phyloP scores from a whole-genome alignment of 2,329 filamentous ascomycete species.

The Onygenales sp. region DNA sequence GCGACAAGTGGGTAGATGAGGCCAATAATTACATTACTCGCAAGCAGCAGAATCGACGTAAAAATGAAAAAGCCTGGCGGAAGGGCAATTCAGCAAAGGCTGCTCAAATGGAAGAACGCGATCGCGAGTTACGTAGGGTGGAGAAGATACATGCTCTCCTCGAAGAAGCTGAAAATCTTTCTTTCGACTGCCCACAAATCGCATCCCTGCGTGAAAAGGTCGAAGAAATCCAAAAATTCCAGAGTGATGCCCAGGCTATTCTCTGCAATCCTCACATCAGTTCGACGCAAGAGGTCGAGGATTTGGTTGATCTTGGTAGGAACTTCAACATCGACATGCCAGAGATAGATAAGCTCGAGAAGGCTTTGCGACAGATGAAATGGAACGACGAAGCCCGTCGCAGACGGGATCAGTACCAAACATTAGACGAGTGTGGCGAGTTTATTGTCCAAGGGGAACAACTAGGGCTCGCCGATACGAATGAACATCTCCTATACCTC shows the following conservation, averaged over 20 bases:
- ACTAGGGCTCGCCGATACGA: slow-evolving; percentile 67
- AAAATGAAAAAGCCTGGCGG: slow-evolving; percentile 83
- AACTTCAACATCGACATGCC: slow-evolving; percentile 86
- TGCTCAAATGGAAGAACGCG: slow-evolving; percentile 73
- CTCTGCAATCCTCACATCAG: slow-evolving; percentile 57
- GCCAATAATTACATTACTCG: slow-evolving; percentile 92
- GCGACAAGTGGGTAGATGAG: slow-evolving; percentile 96
- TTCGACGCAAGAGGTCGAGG: slow-evolving; percentile 68
- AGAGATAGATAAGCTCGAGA: slow-evolving; percentile 74
- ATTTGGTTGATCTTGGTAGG: slow-evolving; percentile 80
- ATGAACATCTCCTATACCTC: slow-evolving; percentile 68
- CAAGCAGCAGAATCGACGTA: slow-evolving; percentile 94
- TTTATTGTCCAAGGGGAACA: slow-evolving; percentile 69
- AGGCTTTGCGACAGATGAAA: slow-evolving; percentile 70
- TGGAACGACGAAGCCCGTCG: slow-evolving; percentile 76
- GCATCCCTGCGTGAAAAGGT: slow-evolving; percentile 74
- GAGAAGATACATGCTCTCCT: slow-evolving; percentile 81
- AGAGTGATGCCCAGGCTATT: slow-evolving; percentile 61
- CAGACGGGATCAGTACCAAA: slow-evolving; percentile 56
- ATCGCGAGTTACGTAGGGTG: slow-evolving; percentile 76
- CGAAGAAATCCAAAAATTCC: slow-evolving; percentile 75
- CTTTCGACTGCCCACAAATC: slow-evolving; percentile 91
- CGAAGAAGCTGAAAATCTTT: slow-evolving; percentile 71
- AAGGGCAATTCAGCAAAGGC: slow-evolving; percentile 60
- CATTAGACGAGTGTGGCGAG: slow-evolving; percentile 66